A percentile compares a stretch with the other conserved stretches of the same genome.
phyloP scores from a whole-genome alignment of 2,329 filamentous ascomycete species.

The Scedosporium minutisporum region DNA sequence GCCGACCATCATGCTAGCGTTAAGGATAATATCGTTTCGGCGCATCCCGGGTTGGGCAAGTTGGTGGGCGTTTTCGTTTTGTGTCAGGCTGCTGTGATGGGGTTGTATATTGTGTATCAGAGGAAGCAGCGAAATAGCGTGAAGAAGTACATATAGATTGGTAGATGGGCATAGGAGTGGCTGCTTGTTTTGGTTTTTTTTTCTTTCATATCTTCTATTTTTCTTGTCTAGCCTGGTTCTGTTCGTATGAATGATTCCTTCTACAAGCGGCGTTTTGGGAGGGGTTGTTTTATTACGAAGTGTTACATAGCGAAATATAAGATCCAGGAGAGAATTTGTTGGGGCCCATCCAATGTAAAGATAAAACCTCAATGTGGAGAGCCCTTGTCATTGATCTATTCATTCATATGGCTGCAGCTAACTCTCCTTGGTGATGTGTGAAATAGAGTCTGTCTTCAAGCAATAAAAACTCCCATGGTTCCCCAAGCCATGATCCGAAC shows the following conservation, averaged over 20 bases:
- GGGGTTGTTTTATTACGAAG: slow-evolving; percentile 3
- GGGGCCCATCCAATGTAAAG: not conserved
- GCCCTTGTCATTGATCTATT: not conserved
- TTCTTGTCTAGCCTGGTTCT: not conserved
- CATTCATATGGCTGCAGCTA: no score
- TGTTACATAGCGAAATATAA: not conserved
- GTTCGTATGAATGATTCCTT: not conserved
- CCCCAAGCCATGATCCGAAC: no score
- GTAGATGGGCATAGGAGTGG: not conserved
- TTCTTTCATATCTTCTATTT: slow-evolving; percentile 2
- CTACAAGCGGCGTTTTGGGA: slow-evolving; percentile 6
- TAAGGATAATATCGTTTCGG: slow-evolving; percentile 36
- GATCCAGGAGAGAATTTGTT: not conserved
- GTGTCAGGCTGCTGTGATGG: slow-evolving; percentile 62
- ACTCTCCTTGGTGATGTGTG: not conserved
- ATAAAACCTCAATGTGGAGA: not conserved
- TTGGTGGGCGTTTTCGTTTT: slow-evolving; percentile 63
- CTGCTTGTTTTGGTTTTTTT: not conserved
- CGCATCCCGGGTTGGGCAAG: slow-evolving; percentile 38
- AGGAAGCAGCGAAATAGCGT: slow-evolving; percentile 53
- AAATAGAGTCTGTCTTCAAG: not conserved
- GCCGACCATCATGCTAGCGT: slow-evolving; percentile 39
- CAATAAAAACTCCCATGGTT: not conserved
- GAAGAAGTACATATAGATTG: slow-evolving; percentile 76
- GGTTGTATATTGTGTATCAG: slow-evolving; percentile 70